phyloP scores from a whole-genome alignment of 768 basidiomycete genomes.

The Mycena galericulata region DNA sequence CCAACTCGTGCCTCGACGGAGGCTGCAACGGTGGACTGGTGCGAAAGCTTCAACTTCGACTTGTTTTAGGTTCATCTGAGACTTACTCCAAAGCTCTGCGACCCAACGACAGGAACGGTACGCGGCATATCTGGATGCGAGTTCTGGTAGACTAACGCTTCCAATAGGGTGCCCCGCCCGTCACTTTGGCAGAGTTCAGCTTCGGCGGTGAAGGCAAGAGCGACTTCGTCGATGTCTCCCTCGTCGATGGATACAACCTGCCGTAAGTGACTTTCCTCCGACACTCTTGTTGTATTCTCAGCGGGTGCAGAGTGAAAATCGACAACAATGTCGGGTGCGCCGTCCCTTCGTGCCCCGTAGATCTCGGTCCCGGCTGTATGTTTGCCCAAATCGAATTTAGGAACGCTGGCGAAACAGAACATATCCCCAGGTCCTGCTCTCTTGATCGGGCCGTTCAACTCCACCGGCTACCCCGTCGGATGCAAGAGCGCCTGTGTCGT shows the following conservation, averaged over 20 bases:
- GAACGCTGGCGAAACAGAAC: too few relatives aligned
- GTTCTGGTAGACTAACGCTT: neutral
- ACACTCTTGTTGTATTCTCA: neutral
- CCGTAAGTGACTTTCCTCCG: slow-evolving; percentile 37
- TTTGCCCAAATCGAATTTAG: neutral
- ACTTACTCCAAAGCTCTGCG: slow-evolving; percentile 44
- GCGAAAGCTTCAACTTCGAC: neutral
- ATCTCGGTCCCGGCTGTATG: slow-evolving; percentile 56
- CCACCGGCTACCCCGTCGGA: slow-evolving; percentile 51
- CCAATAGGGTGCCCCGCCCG: slow-evolving; percentile 68
- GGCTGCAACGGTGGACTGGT: slow-evolving; percentile 64
- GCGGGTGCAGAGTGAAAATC: slow-evolving; percentile 43
- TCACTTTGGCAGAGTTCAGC: slow-evolving; percentile 69
- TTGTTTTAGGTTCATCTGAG: neutral
- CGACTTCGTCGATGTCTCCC: slow-evolving; percentile 40
- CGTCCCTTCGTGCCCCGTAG: slow-evolving; percentile 55
- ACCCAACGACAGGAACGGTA: slow-evolving; percentile 50
- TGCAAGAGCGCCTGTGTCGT: slow-evolving; percentile 40
- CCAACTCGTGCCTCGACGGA: slow-evolving; percentile 60
- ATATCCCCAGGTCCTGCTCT: slow-evolving; percentile 39
- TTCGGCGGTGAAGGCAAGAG: neutral
- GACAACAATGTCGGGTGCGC: slow-evolving; percentile 53
- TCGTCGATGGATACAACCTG: slow-evolving; percentile 62
- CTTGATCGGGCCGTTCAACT: slow-evolving; percentile 53
- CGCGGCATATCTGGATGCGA: neutral